Evolutionary conservation across 163 green algal species (phyloP).

Genomic region (Scenedesmus sp.): DNA sequence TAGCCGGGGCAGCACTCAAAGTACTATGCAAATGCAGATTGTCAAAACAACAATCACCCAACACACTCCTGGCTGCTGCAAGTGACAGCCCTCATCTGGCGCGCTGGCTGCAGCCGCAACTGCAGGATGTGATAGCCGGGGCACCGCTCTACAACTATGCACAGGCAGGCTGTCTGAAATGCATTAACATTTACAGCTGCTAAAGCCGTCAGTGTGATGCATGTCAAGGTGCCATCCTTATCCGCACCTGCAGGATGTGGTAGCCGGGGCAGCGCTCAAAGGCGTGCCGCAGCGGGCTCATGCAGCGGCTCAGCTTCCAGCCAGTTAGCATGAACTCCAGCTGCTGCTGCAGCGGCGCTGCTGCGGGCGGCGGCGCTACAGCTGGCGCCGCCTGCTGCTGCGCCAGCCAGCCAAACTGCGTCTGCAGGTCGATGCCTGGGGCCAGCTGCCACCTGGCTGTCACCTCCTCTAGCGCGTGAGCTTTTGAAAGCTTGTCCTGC

Average conservation of each 20-base stretch:
- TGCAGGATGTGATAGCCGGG: conserved; percentile 21
- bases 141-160: neutral
- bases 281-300: conserved; percentile 3
- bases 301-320: neutral
- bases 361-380: neutral
- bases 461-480: neutral
- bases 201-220: too few relatives aligned
- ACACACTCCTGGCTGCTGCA: too few relatives aligned
- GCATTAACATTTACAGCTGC: too few relatives aligned
- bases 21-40: too few relatives aligned
- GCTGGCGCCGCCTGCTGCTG: neutral
- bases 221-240: neutral
- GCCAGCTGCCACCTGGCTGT: neutral
- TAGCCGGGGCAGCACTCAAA: conserved; percentile 22
- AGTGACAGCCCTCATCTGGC: too few relatives aligned
- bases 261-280: conserved; percentile 27
- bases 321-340: conserved; percentile 40
- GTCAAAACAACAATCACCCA: too few relatives aligned
- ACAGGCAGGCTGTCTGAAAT: too few relatives aligned
- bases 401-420: conserved; percentile 39
- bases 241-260: conserved; percentile 7
- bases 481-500: neutral
- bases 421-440: neutral
- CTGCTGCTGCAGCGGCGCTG: conserved; percentile 10
- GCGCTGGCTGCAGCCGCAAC: neutral